phyloP scores from a whole-genome alignment of 2,329 filamentous ascomycete genomes.

The Stagonosporopsis cucurbitacearum region DNA sequence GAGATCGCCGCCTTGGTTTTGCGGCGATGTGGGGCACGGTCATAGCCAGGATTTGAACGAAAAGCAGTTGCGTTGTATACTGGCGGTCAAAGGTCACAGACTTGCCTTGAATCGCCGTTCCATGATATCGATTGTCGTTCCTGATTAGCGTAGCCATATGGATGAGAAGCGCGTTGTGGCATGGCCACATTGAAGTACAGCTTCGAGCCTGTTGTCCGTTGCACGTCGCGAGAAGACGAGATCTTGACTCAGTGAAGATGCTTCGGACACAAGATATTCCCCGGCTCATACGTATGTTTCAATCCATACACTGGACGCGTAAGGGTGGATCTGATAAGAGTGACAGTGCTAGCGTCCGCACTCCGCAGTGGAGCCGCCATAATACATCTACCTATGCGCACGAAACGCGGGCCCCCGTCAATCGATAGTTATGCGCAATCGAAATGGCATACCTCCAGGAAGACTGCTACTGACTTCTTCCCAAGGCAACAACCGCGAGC shows the following conservation, averaged over 20 bases:
- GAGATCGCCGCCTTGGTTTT: neutral
- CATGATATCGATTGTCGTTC: no score
- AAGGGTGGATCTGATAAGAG: conserved; percentile 1
- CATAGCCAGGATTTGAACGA: neutral
- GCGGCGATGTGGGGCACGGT: neutral
- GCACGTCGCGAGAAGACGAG: neutral
- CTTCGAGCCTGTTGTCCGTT: neutral
- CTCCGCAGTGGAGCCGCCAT: conserved; percentile 4
- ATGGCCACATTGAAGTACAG: neutral
- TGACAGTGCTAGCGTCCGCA: conserved; percentile 7
- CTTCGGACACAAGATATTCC: neutral
- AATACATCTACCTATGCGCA: no score
- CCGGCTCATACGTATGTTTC: neutral
- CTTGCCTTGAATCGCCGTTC: neutral
- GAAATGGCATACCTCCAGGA: neutral
- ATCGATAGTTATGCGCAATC: neutral
- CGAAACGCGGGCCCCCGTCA: no score
- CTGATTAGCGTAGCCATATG: no score
- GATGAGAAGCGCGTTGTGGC: no score
- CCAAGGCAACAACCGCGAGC: neutral
- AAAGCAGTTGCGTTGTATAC: neutral
- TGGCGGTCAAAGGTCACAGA: neutral
- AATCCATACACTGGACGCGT: neutral
- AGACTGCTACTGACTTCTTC: no score
- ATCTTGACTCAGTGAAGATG: neutral